Evolutionary conservation across 352 stramenopile species (phyloP).

Genomic region (Phytopythium montanum): DNA sequence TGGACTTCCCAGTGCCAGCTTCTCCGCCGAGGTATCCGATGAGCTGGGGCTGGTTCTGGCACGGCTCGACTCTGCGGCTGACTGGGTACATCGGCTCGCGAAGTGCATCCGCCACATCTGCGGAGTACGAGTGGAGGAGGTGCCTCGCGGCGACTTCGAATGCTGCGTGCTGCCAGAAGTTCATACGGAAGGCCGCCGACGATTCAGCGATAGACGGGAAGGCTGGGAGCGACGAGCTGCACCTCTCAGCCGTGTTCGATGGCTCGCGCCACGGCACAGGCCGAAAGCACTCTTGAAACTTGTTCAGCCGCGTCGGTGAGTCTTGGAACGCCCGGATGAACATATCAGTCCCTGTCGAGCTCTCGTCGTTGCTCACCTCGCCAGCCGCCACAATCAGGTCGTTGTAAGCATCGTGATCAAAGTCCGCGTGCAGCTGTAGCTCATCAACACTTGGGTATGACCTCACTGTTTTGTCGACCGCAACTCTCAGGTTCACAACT

Average conservation of each 20-base stretch:
- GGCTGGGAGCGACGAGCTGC: no score
- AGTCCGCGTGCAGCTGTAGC: not conserved
- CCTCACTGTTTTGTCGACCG: no score
- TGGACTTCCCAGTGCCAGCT: slow-evolving; percentile 22
- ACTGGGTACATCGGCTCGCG: not conserved
- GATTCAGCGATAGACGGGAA: slow-evolving; percentile 17
- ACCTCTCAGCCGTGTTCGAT: no score
- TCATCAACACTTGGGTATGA: no score
- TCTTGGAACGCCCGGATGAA: slow-evolving; percentile 12
- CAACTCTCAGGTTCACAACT: no score
- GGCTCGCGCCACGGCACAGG: slow-evolving; percentile 1
- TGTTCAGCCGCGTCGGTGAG: slow-evolving; percentile 6
- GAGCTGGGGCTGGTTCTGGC: slow-evolving; percentile 8
- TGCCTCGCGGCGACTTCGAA: slow-evolving; percentile 21
- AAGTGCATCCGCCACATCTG: slow-evolving; percentile 3
- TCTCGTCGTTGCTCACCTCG: not conserved
- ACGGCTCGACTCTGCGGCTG: not conserved
- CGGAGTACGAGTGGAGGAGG: slow-evolving; percentile 13
- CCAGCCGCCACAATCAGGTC: not conserved
- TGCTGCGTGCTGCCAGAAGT: slow-evolving; percentile 26
- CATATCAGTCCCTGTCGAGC: not conserved
- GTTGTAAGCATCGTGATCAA: not conserved
- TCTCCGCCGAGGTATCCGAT: slow-evolving; percentile 14
- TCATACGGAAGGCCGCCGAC: slow-evolving; percentile 13
- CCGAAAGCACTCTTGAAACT: slow-evolving; percentile 9